Conservation (phyloP, 257 asterid genomes). For the Ehretia macrophylla region DNA sequence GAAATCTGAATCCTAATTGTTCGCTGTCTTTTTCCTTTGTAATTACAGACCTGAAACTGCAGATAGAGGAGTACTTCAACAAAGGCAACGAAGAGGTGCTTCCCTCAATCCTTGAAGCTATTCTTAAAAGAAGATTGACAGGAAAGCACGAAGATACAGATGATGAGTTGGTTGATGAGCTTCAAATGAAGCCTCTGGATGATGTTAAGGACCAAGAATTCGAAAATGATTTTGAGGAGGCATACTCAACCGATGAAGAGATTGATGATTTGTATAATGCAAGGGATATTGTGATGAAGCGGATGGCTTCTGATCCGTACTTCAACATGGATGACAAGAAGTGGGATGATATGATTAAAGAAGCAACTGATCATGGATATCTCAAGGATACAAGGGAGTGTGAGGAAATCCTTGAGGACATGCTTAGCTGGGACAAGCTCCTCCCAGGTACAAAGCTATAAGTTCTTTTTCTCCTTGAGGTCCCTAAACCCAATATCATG, state of each 20-base stretch:
- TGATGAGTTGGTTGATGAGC: conserved; percentile 58
- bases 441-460: conserved; percentile 59
- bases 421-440: conserved; percentile 81
- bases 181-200: conserved; percentile 46
- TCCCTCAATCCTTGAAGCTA: conserved; percentile 44
- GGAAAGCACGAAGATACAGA: conserved; percentile 67
- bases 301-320: conserved; percentile 46
- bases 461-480: conserved; percentile 5
- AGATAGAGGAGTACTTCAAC: conserved; percentile 49
- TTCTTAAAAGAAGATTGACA: conserved; percentile 47
- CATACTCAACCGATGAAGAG: conserved; percentile 57
- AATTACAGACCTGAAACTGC: conserved; percentile 54
- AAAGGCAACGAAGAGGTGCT: conserved; percentile 59
- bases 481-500: background rate
- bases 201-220: conserved; percentile 51
- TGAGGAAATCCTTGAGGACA: conserved; percentile 77
- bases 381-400: conserved; percentile 68
- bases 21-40: conserved; percentile 5
- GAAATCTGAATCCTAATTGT: conserved; percentile 2
- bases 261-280: conserved; percentile 66
- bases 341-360: conserved; percentile 81
- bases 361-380: conserved; percentile 56
- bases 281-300: conserved; percentile 39
- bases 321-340: conserved; percentile 64
- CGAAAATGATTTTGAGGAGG: conserved; percentile 64